Evolutionary conservation across 345 rosid species (phyloP), one percentile per base, ranked within the genome.

Genomic region (Rhizophora apiculata): DNA sequence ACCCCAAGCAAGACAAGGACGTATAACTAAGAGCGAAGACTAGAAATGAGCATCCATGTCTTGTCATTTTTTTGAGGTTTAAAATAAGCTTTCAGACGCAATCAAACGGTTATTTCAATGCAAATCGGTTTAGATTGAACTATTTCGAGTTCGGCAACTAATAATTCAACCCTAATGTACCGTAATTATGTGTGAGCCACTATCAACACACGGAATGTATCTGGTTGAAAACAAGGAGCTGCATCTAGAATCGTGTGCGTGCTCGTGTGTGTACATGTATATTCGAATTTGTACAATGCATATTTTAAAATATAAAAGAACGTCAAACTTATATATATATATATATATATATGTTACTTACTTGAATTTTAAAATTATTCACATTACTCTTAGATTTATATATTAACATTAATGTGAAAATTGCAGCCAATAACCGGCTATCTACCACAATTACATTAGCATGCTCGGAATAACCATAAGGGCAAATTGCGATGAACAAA

Each of bases 81-180:
- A 18, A 15, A 6, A 52, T 51, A 46, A 9, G 24, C 61, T 6
- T 24, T 36, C 1, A 61, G 84, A 74, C 76, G 60, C 59, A 58
- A 74, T 83, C 84, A 83, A 81, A 71, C 84, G 67, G 46, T 37
- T 34, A 43, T 71, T 51, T 63, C 81, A 54, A 81, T 76, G 82
- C 46, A 65, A 58, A 16, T 43, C 18, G 0, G 18, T 13, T 29
- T 26, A 18, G 36, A 63, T 37, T 21, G 19, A 36, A 13, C 55
- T 76, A 60, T 75, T 69, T 65, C 48, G 6, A n/a, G n/a, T 4
- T 26, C 26, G 48, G 32, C 31, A 27, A 57, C 69, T 43, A n/a
- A 10, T 53, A 32, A 6, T 30, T 74, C 67, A 54, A 60, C 26
- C 18, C 48, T 43, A 29, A 69, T 16, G 3, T 43, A 13, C 62